Evolutionary conservation across 257 asterid genomes (phyloP), one percentile per base, ranked within the genome.

Genomic region (Misopates orontium): DNA sequence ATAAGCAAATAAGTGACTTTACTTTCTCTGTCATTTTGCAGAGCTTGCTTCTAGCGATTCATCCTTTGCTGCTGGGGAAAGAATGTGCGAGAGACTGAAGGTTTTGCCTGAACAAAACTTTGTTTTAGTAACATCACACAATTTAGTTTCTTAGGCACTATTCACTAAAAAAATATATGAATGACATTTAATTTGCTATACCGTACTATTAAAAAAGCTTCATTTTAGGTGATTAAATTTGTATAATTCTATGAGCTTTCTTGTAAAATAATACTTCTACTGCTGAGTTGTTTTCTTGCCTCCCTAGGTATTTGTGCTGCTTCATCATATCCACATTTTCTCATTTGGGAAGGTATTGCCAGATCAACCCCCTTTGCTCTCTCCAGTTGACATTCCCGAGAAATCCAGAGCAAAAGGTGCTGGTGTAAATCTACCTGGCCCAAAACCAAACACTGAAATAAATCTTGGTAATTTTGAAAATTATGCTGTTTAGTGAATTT

Each of bases 51-150:
- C 87, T 9, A 15, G 66, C 57, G 96, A 88, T 70, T 88, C 96
- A 56, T 94, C 99, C 62, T 78, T 83, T 68, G 67, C 82, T 71
- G 89, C 95, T 59, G 95, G 89, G 59, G 93, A 84, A 77, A 86
- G 91, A 78, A 85, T 87, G 94, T 83, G 87, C 11, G 93, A 93
- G 82, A 78, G 80, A 23, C 95, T 90, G 79, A 94, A 94, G 96
- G 99, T 94, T 80, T 80, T 77, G 25, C 72, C 75, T 19, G 40
- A 21, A 45, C 51, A 23, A 47, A 66, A 10, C 73, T 68, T 71
- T 73, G 25, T 14, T 68, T 67, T 39, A 57, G 39, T 61, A 28
- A 58, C 64, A 42, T 15, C 32, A 3, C 3, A 50, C 45, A 36
- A 42, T 67, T 64, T 60, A 70, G 61, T 63, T 59, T 75, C 45